Base-by-base conservation (phyloP, 176 grass and related monocot genomes). In the Hsuehochloa calcarea region DNA sequence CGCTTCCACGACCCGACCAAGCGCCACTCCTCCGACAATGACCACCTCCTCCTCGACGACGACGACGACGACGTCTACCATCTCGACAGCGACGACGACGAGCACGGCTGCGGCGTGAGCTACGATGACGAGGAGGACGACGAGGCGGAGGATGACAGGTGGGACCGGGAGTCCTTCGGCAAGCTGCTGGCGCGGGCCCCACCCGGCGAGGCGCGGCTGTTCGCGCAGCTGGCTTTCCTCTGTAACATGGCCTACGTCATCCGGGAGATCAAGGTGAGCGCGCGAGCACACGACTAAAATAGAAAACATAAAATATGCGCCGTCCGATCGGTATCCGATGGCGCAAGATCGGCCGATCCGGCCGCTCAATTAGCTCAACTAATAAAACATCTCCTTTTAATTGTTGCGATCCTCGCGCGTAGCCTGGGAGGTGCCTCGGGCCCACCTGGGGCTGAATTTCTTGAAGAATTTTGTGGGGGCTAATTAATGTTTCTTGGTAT, bases 161-260 rank as follows among this genome's bases (percentile, higher is more conserved):
- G 96, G 96, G 93, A 96, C 82, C 85, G 27, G 34, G 78, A 91
- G 38, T 96, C 96, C 35, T 99, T 99, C 81, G 59, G 29, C 65
- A 91, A 89, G 79, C 84, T 96, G 67, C 80, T 99, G 80, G 86
- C 78, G 77, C 86, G 85, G 72, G 93, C 89, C 69, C 81, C 93
- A 11, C 90, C 66, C 65, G 82, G 78, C 47, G 93, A 96, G 72
- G 90, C 91, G 44, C 82, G 86, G 34, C 93, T 94, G 65, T 94
- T 99, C 81, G 74, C 89, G 78, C 93, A 96, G 86, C 84, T 99
- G 81, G 91, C 93, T 58, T 92, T 87, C 88, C 96, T 99, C 88
- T 99, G 93, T 80, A 96, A 92, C 96, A 92, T 94, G 88, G 96
- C 96, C 38, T 99, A 99, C 84, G 87, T 90, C 80, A 99, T 99